Base-by-base conservation (phyloP, 208 protist species). In the Vickermania spadyakhi region DNA sequence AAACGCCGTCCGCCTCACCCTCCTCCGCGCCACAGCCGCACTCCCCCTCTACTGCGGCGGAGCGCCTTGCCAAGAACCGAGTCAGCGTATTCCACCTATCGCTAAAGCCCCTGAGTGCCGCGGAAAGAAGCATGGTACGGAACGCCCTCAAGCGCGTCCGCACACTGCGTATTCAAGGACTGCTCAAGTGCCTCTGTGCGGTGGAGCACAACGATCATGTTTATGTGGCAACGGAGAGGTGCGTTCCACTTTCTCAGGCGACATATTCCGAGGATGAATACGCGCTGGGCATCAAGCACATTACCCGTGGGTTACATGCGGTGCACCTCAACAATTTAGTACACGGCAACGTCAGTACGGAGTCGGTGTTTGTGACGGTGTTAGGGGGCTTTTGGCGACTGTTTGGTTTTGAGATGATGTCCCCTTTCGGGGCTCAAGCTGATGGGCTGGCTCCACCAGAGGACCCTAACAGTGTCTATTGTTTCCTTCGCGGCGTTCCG, bases 211-310 rank as follows among this genome's bases (percentile, higher is more conserved):
- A 77, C 41, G 73, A 86, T 55, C 80, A 73, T 14, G 42, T 91
- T 3, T 92, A 96, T 72, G 81, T 96, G 28, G 89, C 86, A 18
- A 93, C 77, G 14, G 86, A 96, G 68, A 64, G 57, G 31, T 91
- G 84, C 29, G 62, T 79, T 27, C 36, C 77, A 70, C 63, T 75
- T 30, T 49, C 56, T 23, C 30, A 66, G 13, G 55, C 7, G 14
- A 5, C 11, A 23, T 7, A 42, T 0, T 78, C 68, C 52, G n/a
- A 69, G 13, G 71, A 77, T 52, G 69, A 66, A 22, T 70, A 84
- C 0, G 87, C 87, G 4, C 77, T 85, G 56, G 89, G 89, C 0
- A 55, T 92, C 26, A 67, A 80, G 45, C 67, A 60, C 26, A 52
- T 93, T 4, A 65, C 64, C 18, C 62, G 62, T 3, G 86, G 73